Percentiles rank a stretch among this genome's conserved stretches.
Conservation (phyloP, 768 basidiomycete genomes). For the Pulveroboletus sp. region DNA sequence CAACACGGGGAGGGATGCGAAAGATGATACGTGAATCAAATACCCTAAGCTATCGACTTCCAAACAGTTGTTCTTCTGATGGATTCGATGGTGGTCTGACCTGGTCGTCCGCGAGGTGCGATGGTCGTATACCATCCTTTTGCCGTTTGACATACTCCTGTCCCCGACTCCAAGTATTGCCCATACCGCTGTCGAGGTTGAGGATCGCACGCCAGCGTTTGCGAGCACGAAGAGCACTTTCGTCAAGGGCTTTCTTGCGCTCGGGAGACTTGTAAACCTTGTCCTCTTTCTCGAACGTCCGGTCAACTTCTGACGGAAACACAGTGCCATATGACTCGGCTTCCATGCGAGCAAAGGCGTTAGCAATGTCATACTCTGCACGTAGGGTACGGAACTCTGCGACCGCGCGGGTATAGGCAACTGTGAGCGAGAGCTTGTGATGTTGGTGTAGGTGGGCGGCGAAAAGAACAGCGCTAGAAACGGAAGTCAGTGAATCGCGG, state of each 20-base stretch:
- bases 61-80: constrained; percentile 18
- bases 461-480: constrained; percentile 69
- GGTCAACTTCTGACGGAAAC: constrained; percentile 62
- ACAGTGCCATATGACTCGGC: constrained; percentile 70
- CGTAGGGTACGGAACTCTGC: constrained; percentile 87
- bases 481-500: constrained; percentile 9
- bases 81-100: constrained; percentile 19
- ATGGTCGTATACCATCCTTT: constrained; percentile 64
- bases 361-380: constrained; percentile 76
- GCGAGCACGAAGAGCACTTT: constrained; percentile 57
- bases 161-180: constrained; percentile 64
- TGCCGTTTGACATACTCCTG: constrained; percentile 68
- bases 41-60: constrained; percentile 15
- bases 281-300: constrained; percentile 59
- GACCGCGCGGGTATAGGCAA: constrained; percentile 77
- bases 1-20: background rate
- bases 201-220: constrained; percentile 78
- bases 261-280: constrained; percentile 57
- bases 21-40: background rate
- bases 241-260: constrained; percentile 50
- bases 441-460: constrained; percentile 70
- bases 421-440: constrained; percentile 60
- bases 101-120: constrained; percentile 54
- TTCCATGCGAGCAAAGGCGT: constrained; percentile 72
- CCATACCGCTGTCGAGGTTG: constrained; percentile 37